These are phyloP conservation scores for Hordeum vulgare DNA, from an alignment of 176 grass and related monocot species.

Conservation along the genomic window DNA sequence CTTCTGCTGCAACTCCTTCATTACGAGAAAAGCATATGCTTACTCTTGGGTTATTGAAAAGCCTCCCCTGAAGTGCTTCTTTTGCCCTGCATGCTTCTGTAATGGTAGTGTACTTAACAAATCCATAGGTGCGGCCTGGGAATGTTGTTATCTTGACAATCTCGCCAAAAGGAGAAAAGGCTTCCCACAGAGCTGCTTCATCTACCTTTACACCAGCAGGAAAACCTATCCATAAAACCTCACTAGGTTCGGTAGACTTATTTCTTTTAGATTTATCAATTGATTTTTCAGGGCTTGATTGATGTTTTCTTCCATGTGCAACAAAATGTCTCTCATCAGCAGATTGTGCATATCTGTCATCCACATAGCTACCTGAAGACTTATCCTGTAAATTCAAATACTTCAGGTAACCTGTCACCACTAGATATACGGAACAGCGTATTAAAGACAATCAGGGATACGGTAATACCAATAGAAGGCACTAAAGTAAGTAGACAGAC, in stretches of 20 bases:
- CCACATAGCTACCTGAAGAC: constrained; percentile 38
- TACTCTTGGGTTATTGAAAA: constrained; percentile 91
- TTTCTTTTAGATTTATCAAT: constrained; percentile 55
- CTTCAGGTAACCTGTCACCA: constrained; percentile 39
- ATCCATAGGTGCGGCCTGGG: constrained; percentile 80
- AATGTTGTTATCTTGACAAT: constrained; percentile 81
- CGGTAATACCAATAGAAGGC: not conserved
- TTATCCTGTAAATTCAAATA: constrained; percentile 85
- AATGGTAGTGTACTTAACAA: constrained; percentile 69
- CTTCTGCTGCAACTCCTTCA: constrained; percentile 44
- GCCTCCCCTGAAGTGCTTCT: constrained; percentile 86
- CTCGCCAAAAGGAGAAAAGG: constrained; percentile 79
- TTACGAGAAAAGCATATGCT: constrained; percentile 89
- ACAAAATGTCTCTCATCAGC: constrained; percentile 39
- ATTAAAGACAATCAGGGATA: constrained; percentile 14
- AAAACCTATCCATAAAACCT: constrained; percentile 93
- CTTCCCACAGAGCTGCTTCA: constrained; percentile 54
- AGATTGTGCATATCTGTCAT: constrained; percentile 47
- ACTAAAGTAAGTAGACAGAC: not conserved
- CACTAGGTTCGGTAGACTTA: constrained; percentile 67
- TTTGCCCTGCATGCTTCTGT: constrained; percentile 82
- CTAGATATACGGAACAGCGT: constrained; percentile 9
- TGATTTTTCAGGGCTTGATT: constrained; percentile 55
- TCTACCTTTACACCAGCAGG: constrained; percentile 61
- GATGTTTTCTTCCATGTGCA: constrained; percentile 48